These are phyloP conservation scores for Exserohilum turcica DNA, from an alignment of 2,329 filamentous ascomycete genomes.

Conservation along the genomic window DNA sequence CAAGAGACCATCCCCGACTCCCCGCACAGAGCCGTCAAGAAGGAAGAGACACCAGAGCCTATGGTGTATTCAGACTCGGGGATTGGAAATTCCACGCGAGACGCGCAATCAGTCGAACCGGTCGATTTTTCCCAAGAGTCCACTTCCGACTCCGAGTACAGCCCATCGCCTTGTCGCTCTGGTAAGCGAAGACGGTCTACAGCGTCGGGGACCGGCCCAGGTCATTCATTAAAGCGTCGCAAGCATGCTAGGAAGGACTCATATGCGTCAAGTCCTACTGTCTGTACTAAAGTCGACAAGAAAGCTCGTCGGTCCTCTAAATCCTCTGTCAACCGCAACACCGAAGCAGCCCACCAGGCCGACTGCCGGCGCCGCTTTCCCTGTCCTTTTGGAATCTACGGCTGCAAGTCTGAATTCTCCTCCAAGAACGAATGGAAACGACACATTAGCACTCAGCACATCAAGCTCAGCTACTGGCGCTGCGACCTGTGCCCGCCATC, in stretches of 20 bases:
- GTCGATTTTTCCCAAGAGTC: slow-evolving; percentile 36
- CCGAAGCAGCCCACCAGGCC: slow-evolving; percentile 14
- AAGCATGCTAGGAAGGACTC: slow-evolving; percentile 30
- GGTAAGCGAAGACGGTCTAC: slow-evolving; percentile 36
- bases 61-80: slow-evolving; percentile 33
- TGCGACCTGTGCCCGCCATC: slow-evolving; percentile 67
- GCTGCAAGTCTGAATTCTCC: slow-evolving; percentile 73
- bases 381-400: slow-evolving; percentile 80
- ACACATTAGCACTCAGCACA: slow-evolving; percentile 80
- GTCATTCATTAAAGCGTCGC: slow-evolving; percentile 25
- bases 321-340: slow-evolving; percentile 9
- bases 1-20: slow-evolving; percentile 27
- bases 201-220: slow-evolving; percentile 28
- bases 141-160: slow-evolving; percentile 46
- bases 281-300: slow-evolving; percentile 24
- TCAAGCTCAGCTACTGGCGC: slow-evolving; percentile 74
- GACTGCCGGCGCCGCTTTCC: slow-evolving; percentile 62
- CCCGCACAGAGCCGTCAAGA: slow-evolving; percentile 21
- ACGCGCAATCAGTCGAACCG: slow-evolving; percentile 47
- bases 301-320: slow-evolving; percentile 21
- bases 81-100: slow-evolving; percentile 36
- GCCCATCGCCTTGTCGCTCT: slow-evolving; percentile 25
- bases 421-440: slow-evolving; percentile 97
- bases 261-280: slow-evolving; percentile 9
- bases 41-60: slow-evolving; percentile 20